Evolutionary conservation across 495 filamentous ascomycete genomes (phyloP), one percentile per base, ranked within the genome.

Genomic region (Talaromyces liani): DNA sequence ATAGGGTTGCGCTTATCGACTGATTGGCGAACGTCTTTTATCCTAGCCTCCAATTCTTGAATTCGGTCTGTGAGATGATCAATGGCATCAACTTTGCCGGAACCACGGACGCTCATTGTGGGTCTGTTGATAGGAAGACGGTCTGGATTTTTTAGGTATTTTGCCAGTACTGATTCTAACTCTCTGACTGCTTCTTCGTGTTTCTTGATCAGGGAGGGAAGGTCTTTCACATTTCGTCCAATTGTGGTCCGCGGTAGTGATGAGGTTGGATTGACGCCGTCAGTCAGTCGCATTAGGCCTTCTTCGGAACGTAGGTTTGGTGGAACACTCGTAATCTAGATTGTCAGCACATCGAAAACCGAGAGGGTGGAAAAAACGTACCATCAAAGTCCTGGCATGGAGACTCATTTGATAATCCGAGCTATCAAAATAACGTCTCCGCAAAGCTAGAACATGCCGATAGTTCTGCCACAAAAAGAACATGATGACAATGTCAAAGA

Each of bases 381-480:
- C 86, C 88, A 98, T 93, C 68, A 98, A 74, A 2, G 93, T 97
- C 64, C 95, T 82, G 5, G 95, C 86, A 73, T 97, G 92, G 60
- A 97, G 76, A 73, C 92, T 95, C 47, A 82, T 81, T 72, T 95
- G 88, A 68, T 97, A 98, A 36, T 97, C 95, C 6, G 90, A 82
- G 66, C 88, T 95, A 67, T 92, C 80, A 68, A 96, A 93, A 70
- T 96, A 97, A 34, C 83, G 70, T 58, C 90, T 85, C 67, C 93
- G 85, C 62, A 98, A 72, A 49, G 74, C 77, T 24, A 85, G 69
- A 24, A 98, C 82, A 18, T 80, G 85, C 54, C 82, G 84, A 74
- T 98, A 98, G 68, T 96, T 97, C 76, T 83, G 86, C 91, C 92
- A 98, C 20, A 98, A 75, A 70, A 96, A 96, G 65, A 79, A 87